Evolutionary conservation across 148 eudicot genomes (phyloP).

Genomic region (Linanthus parryae): DNA sequence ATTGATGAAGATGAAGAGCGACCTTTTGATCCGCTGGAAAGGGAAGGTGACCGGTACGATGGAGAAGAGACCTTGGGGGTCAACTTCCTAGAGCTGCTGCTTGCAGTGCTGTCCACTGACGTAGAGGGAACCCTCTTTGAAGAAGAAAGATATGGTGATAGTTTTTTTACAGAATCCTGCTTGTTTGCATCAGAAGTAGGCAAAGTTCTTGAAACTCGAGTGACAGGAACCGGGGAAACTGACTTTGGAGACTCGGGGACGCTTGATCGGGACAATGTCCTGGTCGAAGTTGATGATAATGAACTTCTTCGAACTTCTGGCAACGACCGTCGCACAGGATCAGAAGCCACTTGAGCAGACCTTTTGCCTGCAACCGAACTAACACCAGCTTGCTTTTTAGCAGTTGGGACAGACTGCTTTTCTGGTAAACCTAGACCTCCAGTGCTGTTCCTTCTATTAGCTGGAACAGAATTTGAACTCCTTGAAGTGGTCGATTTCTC

Average conservation of each 20-base stretch:
- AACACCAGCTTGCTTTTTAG: slow-evolving; percentile 24
- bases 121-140: slow-evolving; percentile 42
- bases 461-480: slow-evolving; percentile 34
- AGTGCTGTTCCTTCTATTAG: slow-evolving; percentile 69
- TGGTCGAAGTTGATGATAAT: slow-evolving; percentile 31
- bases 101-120: slow-evolving; percentile 52
- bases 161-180: slow-evolving; percentile 36
- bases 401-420: slow-evolving; percentile 29
- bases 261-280: slow-evolving; percentile 23
- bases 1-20: slow-evolving; percentile 41
- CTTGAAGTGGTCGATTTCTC: slow-evolving; percentile 39
- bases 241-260: slow-evolving; percentile 32
- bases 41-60: slow-evolving; percentile 37
- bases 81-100: slow-evolving; percentile 40
- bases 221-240: slow-evolving; percentile 42
- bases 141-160: slow-evolving; percentile 41
- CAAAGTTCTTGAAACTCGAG: slow-evolving; percentile 41
- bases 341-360: slow-evolving; percentile 23
- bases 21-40: slow-evolving; percentile 35
- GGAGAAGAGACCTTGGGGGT: slow-evolving; percentile 41
- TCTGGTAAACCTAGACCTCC: slow-evolving; percentile 59
- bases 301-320: slow-evolving; percentile 58
- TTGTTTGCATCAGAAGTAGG: slow-evolving; percentile 33
- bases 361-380: slow-evolving; percentile 27
- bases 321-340: slow-evolving; percentile 53